These are phyloP conservation scores for Ustilago lituana DNA, from an alignment of 1,284 basidiomycete species.

Conservation along the genomic window DNA sequence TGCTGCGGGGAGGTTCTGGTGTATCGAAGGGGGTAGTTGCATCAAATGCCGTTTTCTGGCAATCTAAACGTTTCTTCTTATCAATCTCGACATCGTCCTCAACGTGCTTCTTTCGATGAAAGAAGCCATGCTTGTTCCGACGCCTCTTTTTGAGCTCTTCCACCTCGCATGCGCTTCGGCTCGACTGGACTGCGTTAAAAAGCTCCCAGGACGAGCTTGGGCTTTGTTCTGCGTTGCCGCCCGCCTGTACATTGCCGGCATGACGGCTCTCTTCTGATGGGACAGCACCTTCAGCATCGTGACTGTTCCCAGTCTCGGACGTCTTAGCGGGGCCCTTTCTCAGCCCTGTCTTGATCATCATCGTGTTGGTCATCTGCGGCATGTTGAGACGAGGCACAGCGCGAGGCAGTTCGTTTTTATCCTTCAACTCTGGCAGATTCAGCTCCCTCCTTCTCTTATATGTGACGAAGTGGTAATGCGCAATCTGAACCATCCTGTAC, in stretches of 20 bases:
- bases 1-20: not conserved
- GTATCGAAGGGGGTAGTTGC: not conserved
- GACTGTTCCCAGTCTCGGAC: not conserved
- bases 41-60: not conserved
- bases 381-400: slow-evolving; percentile 26
- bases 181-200: slow-evolving; percentile 18
- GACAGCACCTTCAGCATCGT: slow-evolving; percentile 3
- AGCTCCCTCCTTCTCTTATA: slow-evolving; percentile 54
- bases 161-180: slow-evolving; percentile 31
- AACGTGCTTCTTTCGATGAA: slow-evolving; percentile 23
- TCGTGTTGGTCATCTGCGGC: slow-evolving; percentile 34
- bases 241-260: not conserved
- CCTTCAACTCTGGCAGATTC: slow-evolving; percentile 53
- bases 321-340: not conserved
- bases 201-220: slow-evolving; percentile 16
- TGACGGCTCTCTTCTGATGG: not conserved
- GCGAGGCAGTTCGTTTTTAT: slow-evolving; percentile 62
- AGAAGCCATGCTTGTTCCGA: slow-evolving; percentile 13
- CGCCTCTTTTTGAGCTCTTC: slow-evolving; percentile 26
- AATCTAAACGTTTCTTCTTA: not conserved
- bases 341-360: slow-evolving; percentile 31
- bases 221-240: not conserved
- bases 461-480: slow-evolving; percentile 61
- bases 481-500: slow-evolving; percentile 64
- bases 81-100: not conserved